Evolutionary conservation across 768 basidiomycete genomes (phyloP), one percentile per base, ranked within the genome.

Genomic region (Mycena amicta): DNA sequence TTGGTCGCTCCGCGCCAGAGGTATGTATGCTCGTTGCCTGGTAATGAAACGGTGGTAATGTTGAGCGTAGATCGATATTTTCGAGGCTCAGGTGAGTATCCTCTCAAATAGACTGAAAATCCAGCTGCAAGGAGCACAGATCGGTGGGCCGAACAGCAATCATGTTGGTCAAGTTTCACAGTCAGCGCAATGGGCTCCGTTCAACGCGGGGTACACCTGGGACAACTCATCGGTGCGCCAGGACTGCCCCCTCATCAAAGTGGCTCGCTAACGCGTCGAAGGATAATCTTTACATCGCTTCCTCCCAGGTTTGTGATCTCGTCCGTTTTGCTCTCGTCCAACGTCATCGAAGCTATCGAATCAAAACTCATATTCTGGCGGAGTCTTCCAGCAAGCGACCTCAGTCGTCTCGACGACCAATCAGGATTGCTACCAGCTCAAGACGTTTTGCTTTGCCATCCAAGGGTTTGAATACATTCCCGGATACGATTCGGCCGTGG

Each of bases 1-100:
- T 78, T 1, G 85, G 84, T 0, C 69, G 85, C 22, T 70, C 77
- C 2, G 84, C 85, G 20, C 85, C 85, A 5, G 85, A 86, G 65
- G 83, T 86, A 33, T 85, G 86, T 65, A 71, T 86, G 41, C 75
- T 86, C 57, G 85, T n/a, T n/a, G n/a, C n/a, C n/a, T n/a, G n/a
- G n/a, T n/a, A n/a, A n/a, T n/a, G n/a, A n/a, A n/a, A n/a, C n/a
- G n/a, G n/a, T n/a, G n/a, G n/a, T n/a, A n/a, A n/a, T n/a, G n/a
- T n/a, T n/a, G n/a, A n/a, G n/a, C n/a, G n/a, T n/a, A n/a, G 18
- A 37, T 37, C 33, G 33, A 37, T 18, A 18, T 37, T 8, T 37
- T 37, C 18, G 33, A 37, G 33, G 33, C n/a, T n/a, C n/a, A n/a
- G n/a, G n/a, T n/a, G n/a, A n/a, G n/a, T n/a, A n/a, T n/a, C n/a